Evolutionary conservation across 106 monocot genomes (phyloP), one percentile per base, ranked within the genome.

Genomic region (Apostasia ramifera): DNA sequence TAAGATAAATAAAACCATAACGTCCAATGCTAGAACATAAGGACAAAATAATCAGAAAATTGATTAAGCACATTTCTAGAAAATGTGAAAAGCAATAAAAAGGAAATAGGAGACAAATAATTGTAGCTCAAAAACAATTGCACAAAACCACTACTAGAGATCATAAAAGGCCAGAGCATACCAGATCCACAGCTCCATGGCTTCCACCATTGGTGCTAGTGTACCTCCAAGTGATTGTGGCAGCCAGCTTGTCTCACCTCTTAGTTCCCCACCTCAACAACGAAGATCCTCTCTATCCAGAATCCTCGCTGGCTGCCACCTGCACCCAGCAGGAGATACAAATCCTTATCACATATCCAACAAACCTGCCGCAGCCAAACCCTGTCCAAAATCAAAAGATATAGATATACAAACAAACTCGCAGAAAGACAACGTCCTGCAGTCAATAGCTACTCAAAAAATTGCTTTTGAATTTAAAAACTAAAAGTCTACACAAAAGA

Each of bases 171-270:
- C 15, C 2, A 37, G 15, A 65, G 59, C 49, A 39, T 70, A 86
- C 86, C 90, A 91, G 68, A 79, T 91, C 86, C 54, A 69, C 60
- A 81, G 81, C 67, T 73, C 79, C 83, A 79, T 90, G 80, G 74
- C 67, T 74, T 61, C 73, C 67, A 47, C 83, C 75, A 63, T 81
- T 83, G 56, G 53, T 76, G 73, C 71, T 50, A 6, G 88, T 40
- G 54, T 83, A 91, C 71, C 83, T 81, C 90, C 90, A 91, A 14
- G 86, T 78, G 53, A 91, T 73, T 81, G 86, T 48, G 0, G 90
- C 67, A 73, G 90, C 90, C 90, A 91, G 78, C 76, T 83, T 91
- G 73, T 45, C 77, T 67, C 49, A 37, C 2, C 37, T 41, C 4
- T 48, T 26, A 65, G 48, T 47, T 48, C 46, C 47, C 62, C 48